Evolutionary conservation across 805 yeast species (phyloP).

Genomic region (Pichia paraexigua): DNA sequence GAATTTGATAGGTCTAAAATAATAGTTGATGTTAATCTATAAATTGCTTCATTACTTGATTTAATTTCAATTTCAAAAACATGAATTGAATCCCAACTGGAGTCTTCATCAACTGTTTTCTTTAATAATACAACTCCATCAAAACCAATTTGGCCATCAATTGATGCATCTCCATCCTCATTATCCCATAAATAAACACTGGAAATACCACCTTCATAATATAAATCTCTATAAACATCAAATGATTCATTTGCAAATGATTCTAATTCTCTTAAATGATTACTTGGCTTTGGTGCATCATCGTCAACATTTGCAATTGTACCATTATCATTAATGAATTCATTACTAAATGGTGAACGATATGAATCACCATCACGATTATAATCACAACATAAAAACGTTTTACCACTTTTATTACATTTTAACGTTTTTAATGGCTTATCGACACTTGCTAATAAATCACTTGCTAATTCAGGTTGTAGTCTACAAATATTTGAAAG

Average conservation of each 20-base stretch:
- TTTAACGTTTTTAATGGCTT: slow-evolving; percentile 57
- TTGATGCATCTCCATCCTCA: slow-evolving; percentile 43
- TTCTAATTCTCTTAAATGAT: slow-evolving; percentile 64
- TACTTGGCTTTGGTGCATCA: slow-evolving; percentile 73
- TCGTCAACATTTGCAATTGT: slow-evolving; percentile 29
- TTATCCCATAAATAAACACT: slow-evolving; percentile 90
- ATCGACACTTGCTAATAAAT: slow-evolving; percentile 78
- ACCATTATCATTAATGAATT: slow-evolving; percentile 46
- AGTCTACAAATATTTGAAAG: slow-evolving; percentile 41
- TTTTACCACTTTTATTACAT: slow-evolving; percentile 52
- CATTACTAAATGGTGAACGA: slow-evolving; percentile 86
- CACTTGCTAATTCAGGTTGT: slow-evolving; percentile 74
- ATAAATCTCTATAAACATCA: slow-evolving; percentile 85
- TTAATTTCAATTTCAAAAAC: slow-evolving; percentile 67
- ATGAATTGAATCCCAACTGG: slow-evolving; percentile 90
- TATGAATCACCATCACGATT: slow-evolving; percentile 91
- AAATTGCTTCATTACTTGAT: slow-evolving; percentile 35
- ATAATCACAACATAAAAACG: slow-evolving; percentile 82
- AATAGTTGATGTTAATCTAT: slow-evolving; percentile 80
- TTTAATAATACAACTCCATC: slow-evolving; percentile 89
- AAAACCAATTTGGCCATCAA: slow-evolving; percentile 51
- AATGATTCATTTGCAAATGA: slow-evolving; percentile 79
- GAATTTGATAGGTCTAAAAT: slow-evolving; percentile 55
- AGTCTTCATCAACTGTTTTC: slow-evolving; percentile 44
- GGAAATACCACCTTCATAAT: slow-evolving; percentile 90